Base-by-base conservation (phyloP, 2,329 filamentous ascomycete genomes). In the Cercospora sojina region DNA sequence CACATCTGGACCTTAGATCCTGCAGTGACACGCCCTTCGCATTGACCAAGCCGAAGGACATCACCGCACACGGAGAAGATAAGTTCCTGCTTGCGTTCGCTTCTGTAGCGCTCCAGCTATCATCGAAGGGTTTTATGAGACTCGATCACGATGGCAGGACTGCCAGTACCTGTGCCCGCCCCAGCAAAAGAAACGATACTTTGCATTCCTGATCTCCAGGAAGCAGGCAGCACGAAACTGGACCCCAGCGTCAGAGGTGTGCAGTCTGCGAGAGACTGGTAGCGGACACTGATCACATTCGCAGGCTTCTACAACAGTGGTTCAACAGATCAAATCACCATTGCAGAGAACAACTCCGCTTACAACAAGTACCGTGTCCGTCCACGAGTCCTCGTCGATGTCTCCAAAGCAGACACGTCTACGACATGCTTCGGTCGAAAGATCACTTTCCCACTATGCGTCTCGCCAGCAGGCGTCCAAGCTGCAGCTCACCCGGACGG, bases 291-390 rank as follows among this genome's bases (percentile, higher is more conserved):
- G 9, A 53, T 38, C 3, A 6, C 2, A 3, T n/a, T n/a, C 29
- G 27, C 67, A 81, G 85, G 86, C 59, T 87, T 86, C 75, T 87
- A 83, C 74, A 86, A 87, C 72, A 84, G 83, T 67, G 85, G 85
- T 5, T 83, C 84, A 5, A 86, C 86, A 77, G 84, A 85, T 68
- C 59, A 85, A 25, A 76, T 83, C 62, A 86, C 84, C 13, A 74
- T 86, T n/a, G 74, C 75, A 23, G 85, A 86, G 62, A 87, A 87
- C 65, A 78, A 82, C 60, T 78, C 78, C 0, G 84, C 84, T 1
- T 87, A 81, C 74, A 78, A 82, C 68, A 77, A 79, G 6, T 76
- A 81, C 49, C 77, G 80, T 53, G 77, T 77, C 59, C 66, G 77
- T 43, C 67, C 71, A 18, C 74, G 80, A 18, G 77, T 80, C 2